Conservation (phyloP, 2,329 filamentous ascomycete species). For the Pyricularia pennisetigena region DNA sequence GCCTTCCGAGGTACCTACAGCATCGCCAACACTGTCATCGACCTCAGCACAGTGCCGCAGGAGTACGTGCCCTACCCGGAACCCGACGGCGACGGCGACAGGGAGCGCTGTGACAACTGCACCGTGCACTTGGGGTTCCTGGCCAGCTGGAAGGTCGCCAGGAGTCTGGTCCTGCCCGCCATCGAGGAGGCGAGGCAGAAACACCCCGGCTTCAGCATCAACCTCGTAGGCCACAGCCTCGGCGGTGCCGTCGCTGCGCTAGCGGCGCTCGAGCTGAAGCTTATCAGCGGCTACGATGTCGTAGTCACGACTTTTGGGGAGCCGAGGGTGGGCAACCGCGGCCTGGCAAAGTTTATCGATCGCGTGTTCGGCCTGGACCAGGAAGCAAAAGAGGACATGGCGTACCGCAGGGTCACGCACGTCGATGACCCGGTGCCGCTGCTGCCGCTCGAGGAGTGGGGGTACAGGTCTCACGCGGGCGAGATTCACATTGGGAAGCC, state of each 20-base stretch:
- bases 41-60: slow-evolving; percentile 82
- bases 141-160: slow-evolving; percentile 70
- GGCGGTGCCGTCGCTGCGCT: slow-evolving; percentile 87
- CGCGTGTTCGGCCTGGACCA: slow-evolving; percentile 34
- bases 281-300: slow-evolving; percentile 61
- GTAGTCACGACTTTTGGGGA: slow-evolving; percentile 88
- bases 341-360: slow-evolving; percentile 46
- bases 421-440: slow-evolving; percentile 79
- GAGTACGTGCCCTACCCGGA: slow-evolving; percentile 81
- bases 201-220: slow-evolving; percentile 63
- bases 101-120: slow-evolving; percentile 66
- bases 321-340: slow-evolving; percentile 55
- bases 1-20: slow-evolving; percentile 95
- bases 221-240: slow-evolving; percentile 81
- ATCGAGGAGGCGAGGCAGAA: slow-evolving; percentile 48
- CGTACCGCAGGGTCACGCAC: slow-evolving; percentile 77
- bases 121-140: slow-evolving; percentile 90
- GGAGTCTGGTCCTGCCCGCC: slow-evolving; percentile 56
- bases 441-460: slow-evolving; percentile 80
- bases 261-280: slow-evolving; percentile 70
- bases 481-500: slow-evolving; percentile 77
- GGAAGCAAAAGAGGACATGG: slow-evolving; percentile 10
- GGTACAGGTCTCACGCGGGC: slow-evolving; percentile 73
- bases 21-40: slow-evolving; percentile 80
- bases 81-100: slow-evolving; percentile 30